Percentiles rank a stretch among this genome's conserved stretches.
These are phyloP conservation scores for Pseudonitzschia multiseries DNA, from an alignment of 108 stramenopile genomes.

Conservation along the genomic window DNA sequence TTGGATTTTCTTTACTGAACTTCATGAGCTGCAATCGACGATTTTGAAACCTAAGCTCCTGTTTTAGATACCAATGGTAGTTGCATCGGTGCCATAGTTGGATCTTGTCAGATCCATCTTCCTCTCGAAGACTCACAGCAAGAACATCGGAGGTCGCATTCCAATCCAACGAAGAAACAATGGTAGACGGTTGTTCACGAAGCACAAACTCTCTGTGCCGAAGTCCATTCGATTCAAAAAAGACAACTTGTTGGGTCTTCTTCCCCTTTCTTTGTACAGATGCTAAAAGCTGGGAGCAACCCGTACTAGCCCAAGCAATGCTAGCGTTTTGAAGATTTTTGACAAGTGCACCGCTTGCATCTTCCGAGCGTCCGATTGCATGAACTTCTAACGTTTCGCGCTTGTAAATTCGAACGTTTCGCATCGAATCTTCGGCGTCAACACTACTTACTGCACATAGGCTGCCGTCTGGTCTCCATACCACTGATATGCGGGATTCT, in stretches of 20 bases:
- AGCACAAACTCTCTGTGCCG: constrained; percentile 77
- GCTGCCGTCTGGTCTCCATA: constrained; percentile 79
- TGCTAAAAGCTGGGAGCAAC: constrained; percentile 78
- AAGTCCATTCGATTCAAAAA: constrained; percentile 89
- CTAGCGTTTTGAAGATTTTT: constrained; percentile 53
- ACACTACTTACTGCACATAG: constrained; percentile 67
- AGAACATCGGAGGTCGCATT: constrained; percentile 76
- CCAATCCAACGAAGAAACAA: constrained; percentile 56
- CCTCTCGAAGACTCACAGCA: constrained; percentile 51
- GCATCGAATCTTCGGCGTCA: constrained; percentile 50
- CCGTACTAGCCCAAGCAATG: constrained; percentile 74
- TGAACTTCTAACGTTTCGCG: constrained; percentile 59
- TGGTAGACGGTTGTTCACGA: constrained; percentile 27
- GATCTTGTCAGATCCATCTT: constrained; percentile 50
- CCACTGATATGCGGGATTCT: constrained; percentile 51
- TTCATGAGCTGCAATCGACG: constrained; percentile 20
- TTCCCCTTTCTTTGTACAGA: constrained; percentile 63
- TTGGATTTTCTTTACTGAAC: constrained; percentile 68
- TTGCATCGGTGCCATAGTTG: constrained; percentile 87
- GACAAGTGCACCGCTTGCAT: constrained; percentile 77
- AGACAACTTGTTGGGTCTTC: constrained; percentile 68
- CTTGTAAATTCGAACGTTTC: constrained; percentile 71
- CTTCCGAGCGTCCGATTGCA: constrained; percentile 75
- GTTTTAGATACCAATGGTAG: constrained; percentile 92
- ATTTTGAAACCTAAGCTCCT: constrained; percentile 55